Base-by-base conservation (phyloP, 2,329 filamentous ascomycete genomes). In the Arthrobotrys entomopaga region DNA sequence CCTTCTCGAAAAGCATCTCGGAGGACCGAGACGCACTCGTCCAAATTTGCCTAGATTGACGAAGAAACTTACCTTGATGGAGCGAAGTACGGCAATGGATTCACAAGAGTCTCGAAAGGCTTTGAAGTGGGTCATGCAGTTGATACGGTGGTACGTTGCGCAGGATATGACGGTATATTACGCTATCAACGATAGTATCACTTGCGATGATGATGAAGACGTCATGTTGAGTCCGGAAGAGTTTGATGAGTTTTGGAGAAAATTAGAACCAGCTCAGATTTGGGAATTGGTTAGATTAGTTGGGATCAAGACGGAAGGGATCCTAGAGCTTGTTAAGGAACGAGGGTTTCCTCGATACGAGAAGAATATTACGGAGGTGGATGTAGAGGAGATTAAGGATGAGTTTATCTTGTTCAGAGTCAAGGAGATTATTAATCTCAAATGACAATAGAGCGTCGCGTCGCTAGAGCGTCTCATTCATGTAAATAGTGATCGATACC, bases 251-350 rank as follows among this genome's bases (percentile, higher is more conserved):
- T 49, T 53, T 22, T 29, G 65, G n/a, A 50, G 42, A 42, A 38
- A 22, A 3, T 46, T 73, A 29, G 56, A 26, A 15, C 69, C 69
- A 1, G 29, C 11, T 5, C 69, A 73, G n/a, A 19, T 66, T n/a
- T 73, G 69, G 69, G 69, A 73, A n/a, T 26, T 73, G 22, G 61
- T 73, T 0, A 60, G 69, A n/a, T 34, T 73, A 2, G 61, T 63
- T 13, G 49, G 58, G 4, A 50, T 73, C 20, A 40, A 57, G 10
- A 5, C 26, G 15, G 24, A 57, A 6, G 40, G 57, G 13, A 38
- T 61, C 1, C 19, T 53, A 0, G 6, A 7, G 15, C 4, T 61
- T n/a, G 8, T 56, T 15, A 49, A 50, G 11, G 19, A 20, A 4
- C 56, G 52, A n/a, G 48, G 67, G 7, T 59, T 64, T 42, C 11